Base-by-base conservation (phyloP, 352 stramenopile genomes). In the Globisporangium ultimum region DNA sequence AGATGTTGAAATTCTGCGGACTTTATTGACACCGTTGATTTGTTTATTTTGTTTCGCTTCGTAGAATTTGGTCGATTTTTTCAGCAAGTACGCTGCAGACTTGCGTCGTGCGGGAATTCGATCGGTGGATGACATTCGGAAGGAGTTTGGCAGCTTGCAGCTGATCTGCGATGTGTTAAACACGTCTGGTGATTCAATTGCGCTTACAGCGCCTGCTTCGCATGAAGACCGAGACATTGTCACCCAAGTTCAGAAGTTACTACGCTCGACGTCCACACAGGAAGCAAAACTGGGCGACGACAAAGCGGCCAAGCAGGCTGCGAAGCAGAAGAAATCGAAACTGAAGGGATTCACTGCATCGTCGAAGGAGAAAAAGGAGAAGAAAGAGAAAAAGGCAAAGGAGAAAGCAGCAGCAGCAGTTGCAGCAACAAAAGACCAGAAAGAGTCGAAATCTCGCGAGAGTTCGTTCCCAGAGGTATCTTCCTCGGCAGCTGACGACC, bases 71-170 rank as follows among this genome's bases (percentile, higher is more conserved):
- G 67, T 84, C 11, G 54, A 56, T 14, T 94, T 91, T 51, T 94
- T 94, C 63, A 80, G 60, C 54, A 84, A 85, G 49, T 91, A 87
- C 52, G 76, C 71, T 13, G 58, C 47, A 0, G 85, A 91, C 8
- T 68, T 94, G 43, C 81, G 84, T 22, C 85, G 76, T 20, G 87
- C 83, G 15, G 85, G 85, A 2, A 74, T 94, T 14, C 79, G 85
- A 0, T 83, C 77, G 0, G 67, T 79, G 17, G 70, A 77, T 11
- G 85, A 91, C 34, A 89, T 92, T 54, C 72, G 76, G 45, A 86
- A 76, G 22, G 78, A 91, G 32, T 90, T 93, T 48, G 68, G 58
- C 4, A 43, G 40, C 3, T 47, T 94, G 38, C 66, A 88, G 55
- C 52, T 79, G 22, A 83, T 93, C 12, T 67, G 48, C 20, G 68